These are phyloP conservation scores for Cyamopsis tetragonoloba DNA, from an alignment of 306 rosid species.

Conservation along the genomic window DNA sequence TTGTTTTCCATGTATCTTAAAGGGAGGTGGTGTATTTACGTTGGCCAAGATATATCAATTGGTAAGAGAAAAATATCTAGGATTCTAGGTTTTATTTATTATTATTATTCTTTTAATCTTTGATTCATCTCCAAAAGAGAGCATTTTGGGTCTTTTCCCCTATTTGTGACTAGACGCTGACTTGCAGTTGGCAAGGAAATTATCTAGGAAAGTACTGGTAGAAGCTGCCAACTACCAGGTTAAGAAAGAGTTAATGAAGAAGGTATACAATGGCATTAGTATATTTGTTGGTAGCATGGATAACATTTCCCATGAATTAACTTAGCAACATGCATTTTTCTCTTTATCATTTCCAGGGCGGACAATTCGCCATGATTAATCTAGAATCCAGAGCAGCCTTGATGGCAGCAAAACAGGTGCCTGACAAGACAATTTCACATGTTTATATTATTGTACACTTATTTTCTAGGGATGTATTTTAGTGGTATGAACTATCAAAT, in stretches of 20 bases:
- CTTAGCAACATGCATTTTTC: conserved; percentile 23
- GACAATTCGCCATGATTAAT: conserved; percentile 73
- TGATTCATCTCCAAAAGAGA: background rate
- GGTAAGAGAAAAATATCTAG: conserved; percentile 46
- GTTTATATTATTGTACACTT: conserved; percentile 18
- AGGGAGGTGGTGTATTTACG: conserved; percentile 82
- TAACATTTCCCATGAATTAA: conserved; percentile 16
- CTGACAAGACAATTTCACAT: background rate
- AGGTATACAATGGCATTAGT: conserved; percentile 40
- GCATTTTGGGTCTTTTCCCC: background rate
- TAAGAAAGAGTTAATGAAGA: conserved; percentile 72
- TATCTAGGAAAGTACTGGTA: conserved; percentile 69
- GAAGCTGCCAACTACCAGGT: conserved; percentile 95
- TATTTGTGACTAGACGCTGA: conserved; percentile 27
- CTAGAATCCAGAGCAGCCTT: conserved; percentile 83
- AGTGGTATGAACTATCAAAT: background rate
- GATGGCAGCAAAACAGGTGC: conserved; percentile 90
- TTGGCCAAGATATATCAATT: conserved; percentile 65
- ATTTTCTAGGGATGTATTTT: conserved; percentile 1
- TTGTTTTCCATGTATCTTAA: background rate
- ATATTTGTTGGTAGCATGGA: conserved; percentile 14
- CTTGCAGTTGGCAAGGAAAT: conserved; percentile 60
- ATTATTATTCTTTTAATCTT: too few species aligned
- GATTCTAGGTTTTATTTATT: conserved; percentile 20
- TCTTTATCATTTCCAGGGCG: conserved; percentile 64